Conservation (phyloP, 768 basidiomycete species). For the Boletales sp. region DNA sequence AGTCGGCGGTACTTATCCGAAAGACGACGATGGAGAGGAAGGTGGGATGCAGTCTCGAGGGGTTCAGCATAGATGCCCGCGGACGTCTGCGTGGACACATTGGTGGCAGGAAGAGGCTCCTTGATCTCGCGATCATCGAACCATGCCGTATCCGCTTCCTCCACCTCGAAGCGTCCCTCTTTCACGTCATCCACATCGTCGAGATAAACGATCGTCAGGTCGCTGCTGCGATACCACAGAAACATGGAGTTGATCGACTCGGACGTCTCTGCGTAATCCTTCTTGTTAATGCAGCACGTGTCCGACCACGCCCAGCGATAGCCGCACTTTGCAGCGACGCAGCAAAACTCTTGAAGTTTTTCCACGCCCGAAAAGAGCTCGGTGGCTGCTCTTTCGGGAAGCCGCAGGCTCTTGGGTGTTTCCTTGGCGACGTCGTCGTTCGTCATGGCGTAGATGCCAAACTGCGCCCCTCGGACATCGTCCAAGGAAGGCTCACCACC, state of each 20-base stretch:
- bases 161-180: constrained; percentile 9
- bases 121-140: constrained; percentile 17
- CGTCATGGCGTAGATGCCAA: constrained; percentile 19
- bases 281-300: constrained; percentile 28
- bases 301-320: constrained; percentile 31
- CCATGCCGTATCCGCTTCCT: constrained; percentile 2
- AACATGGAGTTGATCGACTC: constrained; percentile 32
- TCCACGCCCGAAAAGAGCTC: constrained; percentile 1
- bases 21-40: constrained; percentile 11
- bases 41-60: background rate
- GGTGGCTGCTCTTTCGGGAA: background rate
- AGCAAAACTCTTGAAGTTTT: constrained; percentile 31
- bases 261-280: constrained; percentile 19
- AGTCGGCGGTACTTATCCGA: background rate
- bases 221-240: constrained; percentile 24
- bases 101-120: constrained; percentile 7
- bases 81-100: background rate
- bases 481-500: constrained; percentile 13
- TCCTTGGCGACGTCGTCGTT: background rate
- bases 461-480: constrained; percentile 11
- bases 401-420: background rate
- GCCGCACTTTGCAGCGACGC: constrained; percentile 24
- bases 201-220: constrained; percentile 28
- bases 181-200: constrained; percentile 23
- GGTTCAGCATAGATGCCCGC: constrained; percentile 1